phyloP scores from a whole-genome alignment of 179 eudicot genomes.

The Beta corolliflora region DNA sequence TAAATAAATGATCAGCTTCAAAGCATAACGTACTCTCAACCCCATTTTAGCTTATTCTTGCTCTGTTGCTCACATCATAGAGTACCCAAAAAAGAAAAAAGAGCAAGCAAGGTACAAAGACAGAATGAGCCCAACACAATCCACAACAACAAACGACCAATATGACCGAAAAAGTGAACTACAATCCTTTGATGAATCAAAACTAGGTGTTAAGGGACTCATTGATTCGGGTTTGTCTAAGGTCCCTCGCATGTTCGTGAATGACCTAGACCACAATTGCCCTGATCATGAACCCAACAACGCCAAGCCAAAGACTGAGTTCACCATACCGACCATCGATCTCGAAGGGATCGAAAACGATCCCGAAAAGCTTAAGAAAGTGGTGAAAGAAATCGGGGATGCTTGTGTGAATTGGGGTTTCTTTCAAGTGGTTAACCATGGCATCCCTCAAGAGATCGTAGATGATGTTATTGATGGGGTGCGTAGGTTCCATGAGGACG shows the following conservation, averaged over 20 bases:
- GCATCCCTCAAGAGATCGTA: constrained; percentile 22
- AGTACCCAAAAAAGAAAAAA: neutral
- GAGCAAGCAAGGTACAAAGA: neutral
- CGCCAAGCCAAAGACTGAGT: neutral
- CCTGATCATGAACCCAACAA: neutral
- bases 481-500: constrained; percentile 13
- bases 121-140: constrained; percentile 1
- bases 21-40: too few relatives aligned
- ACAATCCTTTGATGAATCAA: constrained; percentile 59
- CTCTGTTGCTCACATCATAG: neutral
- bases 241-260: constrained; percentile 49
- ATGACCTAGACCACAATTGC: constrained; percentile 17
- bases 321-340: constrained; percentile 42
- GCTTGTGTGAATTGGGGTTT: constrained; percentile 47
- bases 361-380: constrained; percentile 17
- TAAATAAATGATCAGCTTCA: too few relatives aligned
- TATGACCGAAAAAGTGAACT: constrained; percentile 17
- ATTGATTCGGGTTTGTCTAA: constrained; percentile 44
- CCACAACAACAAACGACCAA: neutral
- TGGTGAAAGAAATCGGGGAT: constrained; percentile 24
- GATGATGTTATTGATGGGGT: neutral
- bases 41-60: too few relatives aligned
- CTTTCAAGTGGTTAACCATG: constrained; percentile 60
- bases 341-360: constrained; percentile 22
- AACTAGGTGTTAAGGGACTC: constrained; percentile 62